Conservation (phyloP, 2,329 filamentous ascomycete genomes). For the Aspergillus spinulosporus region DNA sequence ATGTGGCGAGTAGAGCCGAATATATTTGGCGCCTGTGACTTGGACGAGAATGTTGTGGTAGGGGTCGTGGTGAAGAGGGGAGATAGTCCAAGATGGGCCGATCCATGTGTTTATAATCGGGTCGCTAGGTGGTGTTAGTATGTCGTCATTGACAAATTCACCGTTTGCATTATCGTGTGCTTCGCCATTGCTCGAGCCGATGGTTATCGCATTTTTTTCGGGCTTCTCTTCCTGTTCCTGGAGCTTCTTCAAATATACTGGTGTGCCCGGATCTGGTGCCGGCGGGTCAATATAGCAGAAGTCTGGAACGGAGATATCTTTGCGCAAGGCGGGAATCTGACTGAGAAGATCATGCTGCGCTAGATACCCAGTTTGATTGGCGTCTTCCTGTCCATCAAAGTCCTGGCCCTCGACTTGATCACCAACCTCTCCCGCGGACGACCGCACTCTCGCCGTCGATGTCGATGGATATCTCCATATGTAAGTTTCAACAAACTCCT, state of each 20-base stretch:
- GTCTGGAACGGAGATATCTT: conserved; percentile 79
- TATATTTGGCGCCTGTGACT: conserved; percentile 85
- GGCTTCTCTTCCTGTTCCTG: conserved; percentile 24
- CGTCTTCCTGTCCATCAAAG: conserved; percentile 15
- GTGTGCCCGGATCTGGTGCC: conserved; percentile 50
- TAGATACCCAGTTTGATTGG: conserved; percentile 67
- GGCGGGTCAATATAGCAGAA: conserved; percentile 76
- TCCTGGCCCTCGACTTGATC: conserved; percentile 1
- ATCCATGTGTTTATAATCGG: conserved; percentile 90
- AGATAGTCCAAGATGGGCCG: conserved; percentile 82
- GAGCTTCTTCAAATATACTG: conserved; percentile 44
- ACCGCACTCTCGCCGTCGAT: background rate
- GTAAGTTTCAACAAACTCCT: conserved; percentile 65
- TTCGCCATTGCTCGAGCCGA: background rate
- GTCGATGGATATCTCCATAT: conserved; percentile 45
- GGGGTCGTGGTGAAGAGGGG: conserved; percentile 87
- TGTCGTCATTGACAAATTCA: conserved; percentile 4
- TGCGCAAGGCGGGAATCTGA: conserved; percentile 74
- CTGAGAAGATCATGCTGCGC: conserved; percentile 86
- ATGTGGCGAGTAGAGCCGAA: conserved; percentile 77
- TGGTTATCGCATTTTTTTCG: conserved; percentile 1
- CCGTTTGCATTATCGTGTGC: conserved; percentile 3
- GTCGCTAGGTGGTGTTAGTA: conserved; percentile 35
- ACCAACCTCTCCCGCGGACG: background rate
- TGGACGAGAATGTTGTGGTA: conserved; percentile 92